A percentile compares a stretch with the other conserved stretches of the same genome.
Conservation (phyloP, 2,329 filamentous ascomycete genomes). For the Thielaviopsis musarum region DNA sequence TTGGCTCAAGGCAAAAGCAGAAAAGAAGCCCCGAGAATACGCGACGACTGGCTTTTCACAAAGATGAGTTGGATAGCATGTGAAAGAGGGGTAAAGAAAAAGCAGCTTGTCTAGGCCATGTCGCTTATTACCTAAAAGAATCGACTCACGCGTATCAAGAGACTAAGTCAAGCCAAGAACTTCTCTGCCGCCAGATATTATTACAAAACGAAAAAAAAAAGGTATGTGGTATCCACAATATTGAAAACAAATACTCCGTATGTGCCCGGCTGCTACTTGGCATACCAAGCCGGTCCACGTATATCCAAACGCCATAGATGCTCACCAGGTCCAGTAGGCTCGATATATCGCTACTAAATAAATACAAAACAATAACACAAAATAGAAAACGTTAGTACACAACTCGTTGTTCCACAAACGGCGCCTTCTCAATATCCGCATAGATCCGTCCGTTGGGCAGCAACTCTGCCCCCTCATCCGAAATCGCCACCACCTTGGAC, state of each 20-base stretch:
- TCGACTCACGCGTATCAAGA: not conserved
- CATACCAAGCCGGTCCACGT: not conserved
- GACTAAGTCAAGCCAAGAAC: not conserved
- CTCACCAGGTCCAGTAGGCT: not conserved
- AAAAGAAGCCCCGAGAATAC: too few relatives aligned
- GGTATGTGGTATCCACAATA: not conserved
- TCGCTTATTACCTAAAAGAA: not conserved
- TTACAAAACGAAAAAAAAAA: not conserved
- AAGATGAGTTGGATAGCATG: too few relatives aligned
- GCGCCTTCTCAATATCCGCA: conserved; percentile 23
- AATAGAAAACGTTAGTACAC: conserved; percentile 21
- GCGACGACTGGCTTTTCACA: too few relatives aligned
- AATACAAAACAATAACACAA: not conserved
- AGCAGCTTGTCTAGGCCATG: not conserved
- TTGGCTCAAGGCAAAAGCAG: too few relatives aligned
- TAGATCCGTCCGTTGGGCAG: conserved; percentile 26
- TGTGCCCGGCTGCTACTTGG: not conserved
- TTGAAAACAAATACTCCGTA: not conserved
- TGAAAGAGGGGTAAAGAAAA: not conserved
- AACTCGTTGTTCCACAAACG: conserved; percentile 20
- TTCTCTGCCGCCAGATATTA: not conserved
- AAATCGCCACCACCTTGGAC: conserved; percentile 48
- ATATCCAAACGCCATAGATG: not conserved
- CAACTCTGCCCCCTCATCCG: conserved; percentile 53
- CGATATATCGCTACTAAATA: not conserved